Percentiles rank a stretch among this genome's conserved stretches.
phyloP scores from a whole-genome alignment of 495 filamentous ascomycete species.

The Neurospora sp. region DNA sequence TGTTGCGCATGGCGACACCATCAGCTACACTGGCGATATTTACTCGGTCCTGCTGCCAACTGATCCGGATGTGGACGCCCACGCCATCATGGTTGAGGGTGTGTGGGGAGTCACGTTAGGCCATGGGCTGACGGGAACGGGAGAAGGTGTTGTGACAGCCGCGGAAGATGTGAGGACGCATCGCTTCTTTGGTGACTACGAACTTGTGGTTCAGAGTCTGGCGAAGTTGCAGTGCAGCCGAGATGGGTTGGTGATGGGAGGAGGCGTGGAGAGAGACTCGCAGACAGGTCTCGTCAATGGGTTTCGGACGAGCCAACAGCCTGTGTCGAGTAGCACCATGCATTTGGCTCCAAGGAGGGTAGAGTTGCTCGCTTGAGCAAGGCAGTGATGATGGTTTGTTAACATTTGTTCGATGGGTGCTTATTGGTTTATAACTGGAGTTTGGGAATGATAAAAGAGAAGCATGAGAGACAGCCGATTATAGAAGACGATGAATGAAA shows the following conservation, averaged over 20 bases:
- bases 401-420: background rate
- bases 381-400: background rate
- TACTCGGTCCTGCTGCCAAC: slow-evolving; percentile 34
- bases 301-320: slow-evolving; percentile 11
- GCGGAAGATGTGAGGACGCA: slow-evolving; percentile 27
- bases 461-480: background rate
- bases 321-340: background rate
- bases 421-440: background rate
- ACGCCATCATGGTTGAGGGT: slow-evolving; percentile 29
- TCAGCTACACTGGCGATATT: slow-evolving; percentile 28
- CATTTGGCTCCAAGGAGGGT: background rate
- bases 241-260: slow-evolving; percentile 24
- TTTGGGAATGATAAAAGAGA: background rate
- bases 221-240: slow-evolving; percentile 12
- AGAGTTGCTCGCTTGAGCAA: background rate
- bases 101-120: slow-evolving; percentile 37
- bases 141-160: background rate
- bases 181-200: slow-evolving; percentile 32
- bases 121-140: slow-evolving; percentile 22
- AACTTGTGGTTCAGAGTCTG: slow-evolving; percentile 20
- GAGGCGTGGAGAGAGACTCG: slow-evolving; percentile 23
- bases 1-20: slow-evolving; percentile 4
- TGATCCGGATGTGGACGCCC: slow-evolving; percentile 25
- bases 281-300: slow-evolving; percentile 29
- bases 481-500: background rate